These are phyloP conservation scores for Stephanodiscus triporus DNA, from an alignment of 108 stramenopile genomes.

Conservation along the genomic window DNA sequence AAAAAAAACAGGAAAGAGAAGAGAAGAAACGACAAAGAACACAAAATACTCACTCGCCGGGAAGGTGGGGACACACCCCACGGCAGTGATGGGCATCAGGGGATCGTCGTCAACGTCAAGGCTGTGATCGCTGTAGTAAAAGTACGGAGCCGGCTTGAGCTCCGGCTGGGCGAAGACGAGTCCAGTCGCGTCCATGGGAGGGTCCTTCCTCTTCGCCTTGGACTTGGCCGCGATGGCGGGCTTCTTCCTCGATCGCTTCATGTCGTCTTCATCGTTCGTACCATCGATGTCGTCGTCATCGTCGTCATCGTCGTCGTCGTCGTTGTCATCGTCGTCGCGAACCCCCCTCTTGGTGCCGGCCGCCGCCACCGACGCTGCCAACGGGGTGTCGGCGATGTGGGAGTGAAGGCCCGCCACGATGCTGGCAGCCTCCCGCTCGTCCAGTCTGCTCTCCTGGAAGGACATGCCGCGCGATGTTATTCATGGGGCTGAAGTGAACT, in stretches of 20 bases:
- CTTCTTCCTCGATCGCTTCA: neutral
- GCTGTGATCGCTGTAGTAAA: slow-evolving; percentile 67
- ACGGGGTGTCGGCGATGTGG: neutral
- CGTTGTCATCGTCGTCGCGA: neutral
- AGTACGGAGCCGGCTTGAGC: slow-evolving; percentile 51
- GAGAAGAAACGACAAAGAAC: neutral
- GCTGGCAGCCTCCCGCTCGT: slow-evolving; percentile 14
- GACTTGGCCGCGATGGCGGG: neutral
- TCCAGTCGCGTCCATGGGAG: slow-evolving; percentile 23
- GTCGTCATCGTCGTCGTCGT: neutral
- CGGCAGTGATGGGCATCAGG: slow-evolving; percentile 58
- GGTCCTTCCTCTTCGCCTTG: slow-evolving; percentile 10
- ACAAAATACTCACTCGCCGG: slow-evolving; percentile 49
- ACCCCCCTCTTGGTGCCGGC: slow-evolving; percentile 1
- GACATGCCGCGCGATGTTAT: neutral
- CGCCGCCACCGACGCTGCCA: neutral
- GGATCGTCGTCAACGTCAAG: slow-evolving; percentile 63
- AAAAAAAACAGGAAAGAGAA: neutral
- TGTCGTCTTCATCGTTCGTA: neutral
- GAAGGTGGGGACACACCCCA: slow-evolving; percentile 72
- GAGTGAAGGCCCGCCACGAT: slow-evolving; percentile 10
- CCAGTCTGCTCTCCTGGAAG: neutral
- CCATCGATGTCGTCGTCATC: neutral
- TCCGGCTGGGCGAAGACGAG: slow-evolving; percentile 24
- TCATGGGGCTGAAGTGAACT: no score